Conservation (phyloP, 805 yeast genomes). For the Monosporozyma unispora region DNA sequence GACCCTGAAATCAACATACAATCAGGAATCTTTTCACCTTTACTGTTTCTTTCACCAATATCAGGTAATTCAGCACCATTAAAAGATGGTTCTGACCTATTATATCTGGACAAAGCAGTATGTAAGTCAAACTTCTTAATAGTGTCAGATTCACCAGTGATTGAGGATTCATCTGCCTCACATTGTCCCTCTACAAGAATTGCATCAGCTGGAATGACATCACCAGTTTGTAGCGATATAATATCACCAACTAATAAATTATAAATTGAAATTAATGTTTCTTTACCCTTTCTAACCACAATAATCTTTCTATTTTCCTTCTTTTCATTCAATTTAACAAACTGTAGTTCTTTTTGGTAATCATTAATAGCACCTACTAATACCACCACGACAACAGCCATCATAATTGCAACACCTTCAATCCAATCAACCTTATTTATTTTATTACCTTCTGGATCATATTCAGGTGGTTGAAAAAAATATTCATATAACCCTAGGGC, state of each 20-base stretch:
- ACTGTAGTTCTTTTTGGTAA: slow-evolving; percentile 91
- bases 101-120: slow-evolving; percentile 28
- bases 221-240: slow-evolving; percentile 81
- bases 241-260: slow-evolving; percentile 84
- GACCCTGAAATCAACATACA: slow-evolving; percentile 89
- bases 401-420: slow-evolving; percentile 95
- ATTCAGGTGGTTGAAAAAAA: slow-evolving; percentile 70
- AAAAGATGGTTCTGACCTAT: slow-evolving; percentile 16
- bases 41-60: slow-evolving; percentile 6
- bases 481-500: slow-evolving; percentile 89
- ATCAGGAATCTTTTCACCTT: slow-evolving; percentile 37
- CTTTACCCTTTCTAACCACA: slow-evolving; percentile 65
- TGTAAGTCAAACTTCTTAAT: slow-evolving; percentile 57
- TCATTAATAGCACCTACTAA: slow-evolving; percentile 93
- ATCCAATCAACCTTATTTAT: slow-evolving; percentile 93
- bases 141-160: slow-evolving; percentile 90
- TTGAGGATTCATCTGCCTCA: slow-evolving; percentile 84
- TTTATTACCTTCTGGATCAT: slow-evolving; percentile 68
- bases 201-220: slow-evolving; percentile 84
- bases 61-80: slow-evolving; percentile 7
- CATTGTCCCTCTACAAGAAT: slow-evolving; percentile 64
- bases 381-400: slow-evolving; percentile 85
- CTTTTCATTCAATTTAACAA: slow-evolving; percentile 76
- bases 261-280: slow-evolving; percentile 57
- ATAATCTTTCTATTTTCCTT: slow-evolving; percentile 76